Evolutionary conservation across 148 eudicot genomes (phyloP).

Genomic region (Camellia sinensis): DNA sequence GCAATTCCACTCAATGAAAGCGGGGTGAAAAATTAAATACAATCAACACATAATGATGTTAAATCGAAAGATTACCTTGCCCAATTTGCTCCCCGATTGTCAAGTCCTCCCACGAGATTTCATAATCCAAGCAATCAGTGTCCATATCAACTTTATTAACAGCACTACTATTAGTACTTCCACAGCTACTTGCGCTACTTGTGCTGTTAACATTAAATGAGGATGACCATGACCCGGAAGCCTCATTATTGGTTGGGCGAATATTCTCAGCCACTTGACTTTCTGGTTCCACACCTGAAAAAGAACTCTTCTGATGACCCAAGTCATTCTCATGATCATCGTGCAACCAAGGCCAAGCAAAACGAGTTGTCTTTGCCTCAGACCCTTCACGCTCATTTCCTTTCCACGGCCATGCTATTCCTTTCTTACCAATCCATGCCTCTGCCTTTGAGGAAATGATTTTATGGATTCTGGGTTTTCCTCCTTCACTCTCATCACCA

Average conservation of each 20-base stretch:
- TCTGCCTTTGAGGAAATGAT: conserved; percentile 78
- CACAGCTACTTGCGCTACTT: conserved; percentile 88
- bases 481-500: conserved; percentile 53
- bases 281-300: conserved; percentile 43
- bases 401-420: conserved; percentile 83
- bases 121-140: conserved; percentile 75
- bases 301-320: conserved; percentile 16
- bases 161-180: conserved; percentile 77
- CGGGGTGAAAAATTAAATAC: not conserved
- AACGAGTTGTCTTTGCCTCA: conserved; percentile 51
- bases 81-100: conserved; percentile 94
- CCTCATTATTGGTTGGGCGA: conserved; percentile 55
- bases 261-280: conserved; percentile 39
- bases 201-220: conserved; percentile 73
- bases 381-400: conserved; percentile 56
- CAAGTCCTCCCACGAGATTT: conserved; percentile 96
- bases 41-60: not conserved
- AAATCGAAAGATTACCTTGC: conserved; percentile 56
- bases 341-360: conserved; percentile 64
- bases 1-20: not conserved
- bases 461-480: conserved; percentile 59
- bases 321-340: conserved; percentile 60
- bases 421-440: conserved; percentile 83
- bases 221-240: conserved; percentile 80
- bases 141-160: conserved; percentile 73